These are phyloP conservation scores for Alternaria sp. DNA, from an alignment of 2,329 filamentous ascomycete genomes.

Conservation along the genomic window DNA sequence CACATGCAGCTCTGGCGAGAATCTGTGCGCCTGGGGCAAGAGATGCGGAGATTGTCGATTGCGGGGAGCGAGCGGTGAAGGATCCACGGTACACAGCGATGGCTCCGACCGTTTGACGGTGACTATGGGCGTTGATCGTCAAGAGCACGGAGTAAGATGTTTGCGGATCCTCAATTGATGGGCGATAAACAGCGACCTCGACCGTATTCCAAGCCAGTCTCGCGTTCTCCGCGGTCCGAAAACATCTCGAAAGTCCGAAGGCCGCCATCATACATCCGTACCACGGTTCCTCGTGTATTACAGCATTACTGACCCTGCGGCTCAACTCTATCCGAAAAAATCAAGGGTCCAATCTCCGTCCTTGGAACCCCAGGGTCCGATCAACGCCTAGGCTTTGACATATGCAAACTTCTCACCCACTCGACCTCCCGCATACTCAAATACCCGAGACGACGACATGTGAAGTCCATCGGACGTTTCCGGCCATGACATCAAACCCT, in stretches of 20 bases:
- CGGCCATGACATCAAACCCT: slow-evolving; percentile 8
- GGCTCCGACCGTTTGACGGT: background rate
- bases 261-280: background rate
- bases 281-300: background rate
- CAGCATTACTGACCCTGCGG: slow-evolving; percentile 6
- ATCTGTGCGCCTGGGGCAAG: background rate
- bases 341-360: background rate
- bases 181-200: background rate
- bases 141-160: background rate
- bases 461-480: background rate
- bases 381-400: background rate
- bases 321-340: slow-evolving; percentile 4
- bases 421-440: background rate
- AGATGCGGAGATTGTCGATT: background rate
- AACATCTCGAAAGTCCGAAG: background rate
- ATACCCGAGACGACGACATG: background rate
- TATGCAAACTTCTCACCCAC: background rate
- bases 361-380: slow-evolving; percentile 5
- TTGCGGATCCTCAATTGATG: background rate
- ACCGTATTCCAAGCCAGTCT: background rate
- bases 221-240: slow-evolving; percentile 1
- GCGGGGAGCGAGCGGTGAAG: background rate
- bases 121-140: background rate
- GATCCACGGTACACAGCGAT: background rate
- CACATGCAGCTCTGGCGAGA: background rate